Percentiles rank a stretch among this genome's conserved stretches.
These are phyloP conservation scores for Fagus sylvatica DNA, from an alignment of 306 rosid genomes.

Conservation along the genomic window DNA sequence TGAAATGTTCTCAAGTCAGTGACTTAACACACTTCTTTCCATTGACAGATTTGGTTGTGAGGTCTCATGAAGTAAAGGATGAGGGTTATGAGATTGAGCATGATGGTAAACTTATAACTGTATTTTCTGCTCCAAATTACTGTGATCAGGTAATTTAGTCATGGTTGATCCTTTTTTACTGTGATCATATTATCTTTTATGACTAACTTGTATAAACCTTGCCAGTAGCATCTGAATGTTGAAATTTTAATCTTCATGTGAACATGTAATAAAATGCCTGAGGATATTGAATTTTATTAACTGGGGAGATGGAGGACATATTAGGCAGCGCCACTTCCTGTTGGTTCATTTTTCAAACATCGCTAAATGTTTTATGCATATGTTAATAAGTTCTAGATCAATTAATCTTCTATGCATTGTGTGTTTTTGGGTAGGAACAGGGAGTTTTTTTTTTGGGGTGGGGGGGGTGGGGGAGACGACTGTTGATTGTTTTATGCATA, in stretches of 20 bases:
- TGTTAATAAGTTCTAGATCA: not conserved
- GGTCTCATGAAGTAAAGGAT: conserved; percentile 99
- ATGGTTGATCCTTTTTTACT: not conserved
- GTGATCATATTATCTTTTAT: not conserved
- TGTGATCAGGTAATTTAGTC: conserved; percentile 84
- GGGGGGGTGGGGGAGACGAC: too few relatives aligned
- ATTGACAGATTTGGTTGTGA: conserved; percentile 83
- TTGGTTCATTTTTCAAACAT: too few relatives aligned
- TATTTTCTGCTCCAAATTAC: conserved; percentile 98
- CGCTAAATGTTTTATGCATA: not conserved
- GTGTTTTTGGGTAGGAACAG: too few relatives aligned
- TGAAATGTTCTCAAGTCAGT: conserved; percentile 5
- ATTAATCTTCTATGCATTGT: too few relatives aligned
- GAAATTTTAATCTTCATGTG: not conserved
- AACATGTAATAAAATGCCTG: too few relatives aligned
- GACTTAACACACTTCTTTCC: conserved; percentile 28
- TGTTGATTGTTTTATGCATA: not conserved
- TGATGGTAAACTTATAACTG: conserved; percentile 96
- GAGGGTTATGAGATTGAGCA: conserved; percentile 98
- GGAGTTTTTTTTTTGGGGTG: not conserved
- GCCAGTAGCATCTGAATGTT: not conserved
- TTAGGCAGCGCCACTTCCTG: too few relatives aligned
- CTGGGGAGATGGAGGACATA: too few relatives aligned
- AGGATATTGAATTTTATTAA: too few relatives aligned
- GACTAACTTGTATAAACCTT: not conserved